Conservation (phyloP, 2,329 filamentous ascomycete species). For the Phaeophleospora eucalypticola region DNA sequence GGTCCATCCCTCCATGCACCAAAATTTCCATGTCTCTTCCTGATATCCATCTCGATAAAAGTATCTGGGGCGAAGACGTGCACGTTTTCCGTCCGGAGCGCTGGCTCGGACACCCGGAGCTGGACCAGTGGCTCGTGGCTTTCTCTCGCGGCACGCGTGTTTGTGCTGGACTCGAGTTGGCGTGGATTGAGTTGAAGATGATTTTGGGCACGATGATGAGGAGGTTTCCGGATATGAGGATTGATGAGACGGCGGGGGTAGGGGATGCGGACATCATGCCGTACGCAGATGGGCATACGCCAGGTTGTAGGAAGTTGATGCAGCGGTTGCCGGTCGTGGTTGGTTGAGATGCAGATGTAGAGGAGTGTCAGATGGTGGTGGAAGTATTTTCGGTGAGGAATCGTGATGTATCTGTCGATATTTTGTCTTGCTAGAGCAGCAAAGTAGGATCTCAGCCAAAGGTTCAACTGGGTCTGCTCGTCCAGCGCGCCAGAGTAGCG, state of each 20-base stretch:
- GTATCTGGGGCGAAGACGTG: constrained; percentile 6
- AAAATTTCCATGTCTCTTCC: constrained; percentile 8
- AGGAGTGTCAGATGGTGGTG: too few relatives aligned
- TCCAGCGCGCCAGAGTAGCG: too few relatives aligned
- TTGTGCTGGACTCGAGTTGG: constrained; percentile 10
- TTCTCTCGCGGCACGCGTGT: constrained; percentile 8
- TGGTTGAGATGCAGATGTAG: not conserved
- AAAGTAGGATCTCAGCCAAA: too few relatives aligned
- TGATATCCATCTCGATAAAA: constrained; percentile 6
- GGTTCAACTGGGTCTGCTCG: too few relatives aligned
- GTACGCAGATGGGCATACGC: constrained; percentile 8
- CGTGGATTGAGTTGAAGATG: constrained; percentile 11
- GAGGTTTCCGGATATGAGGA: constrained; percentile 7
- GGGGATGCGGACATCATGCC: constrained; percentile 9
- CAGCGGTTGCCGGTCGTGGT: constrained; percentile 5
- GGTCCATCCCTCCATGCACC: constrained; percentile 5
- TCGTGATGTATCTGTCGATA: too few relatives aligned
- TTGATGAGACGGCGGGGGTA: not conserved
- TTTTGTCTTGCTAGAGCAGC: too few relatives aligned
- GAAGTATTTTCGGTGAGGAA: too few relatives aligned
- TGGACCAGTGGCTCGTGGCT: constrained; percentile 7
- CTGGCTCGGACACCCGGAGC: constrained; percentile 4
- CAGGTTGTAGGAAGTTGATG: constrained; percentile 10
- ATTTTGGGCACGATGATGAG: constrained; percentile 6
- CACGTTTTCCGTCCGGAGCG: constrained; percentile 2